Base-by-base conservation (phyloP, 106 monocot genomes). In the Alisma plantagoaquatica region DNA sequence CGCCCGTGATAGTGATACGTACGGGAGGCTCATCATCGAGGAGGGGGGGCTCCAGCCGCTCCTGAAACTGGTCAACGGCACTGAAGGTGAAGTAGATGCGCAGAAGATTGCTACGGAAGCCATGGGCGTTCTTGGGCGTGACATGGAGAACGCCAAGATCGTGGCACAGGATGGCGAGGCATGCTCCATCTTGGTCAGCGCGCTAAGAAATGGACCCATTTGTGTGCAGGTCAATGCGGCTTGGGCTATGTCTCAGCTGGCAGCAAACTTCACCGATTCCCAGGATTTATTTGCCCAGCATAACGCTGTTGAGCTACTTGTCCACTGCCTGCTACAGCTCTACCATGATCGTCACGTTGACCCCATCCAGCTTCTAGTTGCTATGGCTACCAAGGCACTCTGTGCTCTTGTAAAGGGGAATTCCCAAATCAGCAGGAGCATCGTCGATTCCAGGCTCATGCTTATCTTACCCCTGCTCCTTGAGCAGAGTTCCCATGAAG, bases 391-490 rank as follows among this genome's bases (percentile, higher is more conserved):
- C 2, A 74, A 51, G 25, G 84, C 84, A 0, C 43, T 80, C 16
- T 84, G 77, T 77, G 69, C 6, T 6, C 35, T 38, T 38, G 35
- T 14, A 4, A 72, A 68, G 27, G 81, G 77, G 27, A 91, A 91
- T 27, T 16, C 70, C 1, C 77, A 63, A 18, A 75, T 78, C 23
- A 85, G 81, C 56, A 84, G 75, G 64, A 85, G 67, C 67, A 91
- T 91, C 54, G 74, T 77, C 0, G 85, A 91, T 31, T 91, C 91
- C 3, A 71, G 66, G 28, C 84, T 81, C 0, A 65, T 91, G 3
- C 75, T 91, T 24, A 85, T 84, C 60, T 85, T 91, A 27, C 77
- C 91, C 2, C 77, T 81, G 26, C 69, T 91, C 14, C 57, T 91
- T 3, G 91, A 81, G 57, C 84, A 91, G 32, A 81, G 81, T 0